These are phyloP conservation scores for Botryotinia convoluta DNA, from an alignment of 2,329 filamentous ascomycete species.

Conservation along the genomic window DNA sequence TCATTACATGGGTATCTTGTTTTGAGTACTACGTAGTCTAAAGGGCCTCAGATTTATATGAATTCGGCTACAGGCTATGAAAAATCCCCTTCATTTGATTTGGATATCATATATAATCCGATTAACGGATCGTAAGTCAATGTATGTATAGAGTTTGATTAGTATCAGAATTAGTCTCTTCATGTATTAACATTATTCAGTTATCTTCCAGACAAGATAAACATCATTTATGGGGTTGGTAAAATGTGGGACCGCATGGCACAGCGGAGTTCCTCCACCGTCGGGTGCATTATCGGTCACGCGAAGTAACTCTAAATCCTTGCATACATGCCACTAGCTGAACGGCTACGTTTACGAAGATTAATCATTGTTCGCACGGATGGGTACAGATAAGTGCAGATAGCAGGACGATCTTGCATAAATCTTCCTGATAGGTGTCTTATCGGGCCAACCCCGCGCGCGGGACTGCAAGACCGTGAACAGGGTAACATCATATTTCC, in stretches of 20 bases:
- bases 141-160: background rate
- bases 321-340: constrained; percentile 9
- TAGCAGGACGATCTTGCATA: constrained; percentile 2
- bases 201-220: constrained; percentile 12
- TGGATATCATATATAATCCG: background rate
- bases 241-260: constrained; percentile 6
- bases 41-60: background rate
- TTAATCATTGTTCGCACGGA: background rate
- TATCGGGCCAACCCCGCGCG: constrained; percentile 17
- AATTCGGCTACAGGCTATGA: background rate
- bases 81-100: background rate
- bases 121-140: background rate
- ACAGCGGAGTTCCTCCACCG: constrained; percentile 16
- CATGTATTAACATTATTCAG: background rate
- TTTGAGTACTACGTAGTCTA: background rate
- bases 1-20: background rate
- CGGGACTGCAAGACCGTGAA: constrained; percentile 19
- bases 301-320: background rate
- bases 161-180: background rate
- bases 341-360: background rate
- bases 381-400: constrained; percentile 3
- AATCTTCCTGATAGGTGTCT: constrained; percentile 9
- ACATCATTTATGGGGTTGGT: constrained; percentile 3
- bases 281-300: constrained; percentile 9
- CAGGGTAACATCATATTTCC: background rate